Conservation (phyloP, 495 filamentous ascomycete genomes). For the Tuber melanosporum region DNA sequence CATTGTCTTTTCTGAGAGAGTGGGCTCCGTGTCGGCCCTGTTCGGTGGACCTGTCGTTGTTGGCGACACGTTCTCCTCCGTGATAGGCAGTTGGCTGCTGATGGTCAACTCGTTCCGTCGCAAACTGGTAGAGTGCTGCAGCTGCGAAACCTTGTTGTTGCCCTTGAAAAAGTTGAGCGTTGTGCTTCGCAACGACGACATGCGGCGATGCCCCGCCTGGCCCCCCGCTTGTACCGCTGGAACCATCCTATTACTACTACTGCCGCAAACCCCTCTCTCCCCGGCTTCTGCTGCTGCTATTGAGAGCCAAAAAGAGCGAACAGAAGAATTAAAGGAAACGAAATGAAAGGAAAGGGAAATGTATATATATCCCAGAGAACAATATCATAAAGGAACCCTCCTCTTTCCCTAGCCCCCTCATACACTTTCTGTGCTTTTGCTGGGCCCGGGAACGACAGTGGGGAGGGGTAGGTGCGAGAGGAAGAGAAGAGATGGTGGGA, state of each 20-base stretch:
- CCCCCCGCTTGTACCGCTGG: conserved; percentile 33
- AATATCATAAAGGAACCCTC: conserved; percentile 31
- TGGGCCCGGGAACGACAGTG: background rate
- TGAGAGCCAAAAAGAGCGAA: conserved; percentile 15
- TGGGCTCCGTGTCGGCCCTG: conserved; percentile 32
- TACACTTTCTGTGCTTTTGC: conserved; percentile 15
- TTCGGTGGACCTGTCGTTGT: conserved; percentile 29
- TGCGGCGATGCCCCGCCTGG: conserved; percentile 35
- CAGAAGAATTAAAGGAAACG: conserved; percentile 17
- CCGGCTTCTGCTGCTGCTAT: conserved; percentile 19
- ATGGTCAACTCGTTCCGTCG: conserved; percentile 35
- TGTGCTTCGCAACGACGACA: conserved; percentile 36
- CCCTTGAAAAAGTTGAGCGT: conserved; percentile 41
- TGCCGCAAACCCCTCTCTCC: conserved; percentile 32
- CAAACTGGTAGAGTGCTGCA: conserved; percentile 23
- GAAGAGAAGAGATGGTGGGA: conserved; percentile 23
- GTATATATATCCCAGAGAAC: conserved; percentile 23
- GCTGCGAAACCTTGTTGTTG: conserved; percentile 25
- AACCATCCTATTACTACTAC: conserved; percentile 27
- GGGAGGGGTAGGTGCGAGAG: background rate
- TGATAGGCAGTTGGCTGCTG: conserved; percentile 31
- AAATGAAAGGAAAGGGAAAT: conserved; percentile 23
- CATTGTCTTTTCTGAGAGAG: conserved; percentile 20
- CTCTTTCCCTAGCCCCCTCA: conserved; percentile 19
- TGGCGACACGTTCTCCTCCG: conserved; percentile 34